Evolutionary conservation across 495 filamentous ascomycete genomes (phyloP).

Genomic region (Penicillium crystallinum): DNA sequence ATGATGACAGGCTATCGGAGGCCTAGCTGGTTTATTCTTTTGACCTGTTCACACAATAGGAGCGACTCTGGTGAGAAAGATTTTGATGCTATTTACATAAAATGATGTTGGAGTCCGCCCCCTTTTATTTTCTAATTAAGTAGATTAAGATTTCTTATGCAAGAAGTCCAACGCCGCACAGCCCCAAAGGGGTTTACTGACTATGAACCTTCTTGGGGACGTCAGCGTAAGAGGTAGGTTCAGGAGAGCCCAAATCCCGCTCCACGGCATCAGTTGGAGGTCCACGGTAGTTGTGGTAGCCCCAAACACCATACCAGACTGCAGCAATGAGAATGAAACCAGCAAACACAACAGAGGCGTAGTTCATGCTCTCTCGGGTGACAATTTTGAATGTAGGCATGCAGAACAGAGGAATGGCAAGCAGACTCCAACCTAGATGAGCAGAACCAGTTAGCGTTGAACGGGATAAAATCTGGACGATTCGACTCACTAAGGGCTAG

Average conservation of each 20-base stretch:
- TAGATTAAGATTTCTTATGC: no score
- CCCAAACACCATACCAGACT: slow-evolving; percentile 59
- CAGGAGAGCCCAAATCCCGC: slow-evolving; percentile 8
- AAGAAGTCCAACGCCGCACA: neutral
- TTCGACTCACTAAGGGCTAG: slow-evolving; percentile 50
- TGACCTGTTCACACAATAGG: no score
- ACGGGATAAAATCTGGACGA: no score
- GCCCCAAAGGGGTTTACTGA: neutral
- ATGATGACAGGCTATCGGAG: no score
- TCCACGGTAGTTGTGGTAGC: slow-evolving; percentile 35
- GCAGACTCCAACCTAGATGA: slow-evolving; percentile 49
- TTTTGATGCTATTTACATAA: no score
- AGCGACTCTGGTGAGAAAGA: no score
- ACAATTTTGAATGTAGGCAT: slow-evolving; percentile 38
- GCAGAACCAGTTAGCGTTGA: slow-evolving; percentile 10
- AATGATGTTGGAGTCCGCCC: no score
- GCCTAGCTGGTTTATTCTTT: no score
- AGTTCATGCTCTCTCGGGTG: slow-evolving; percentile 42
- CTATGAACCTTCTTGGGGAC: slow-evolving; percentile 6
- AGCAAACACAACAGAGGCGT: slow-evolving; percentile 55
- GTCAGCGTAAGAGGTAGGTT: slow-evolving; percentile 9
- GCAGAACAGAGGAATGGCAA: slow-evolving; percentile 51
- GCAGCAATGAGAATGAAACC: slow-evolving; percentile 47
- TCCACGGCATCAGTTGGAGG: slow-evolving; percentile 26
- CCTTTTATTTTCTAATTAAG: no score